Evolutionary conservation across 805 yeast genomes (phyloP), one percentile per base, ranked within the genome.

Genomic region (Cyberlindnera maritima): DNA sequence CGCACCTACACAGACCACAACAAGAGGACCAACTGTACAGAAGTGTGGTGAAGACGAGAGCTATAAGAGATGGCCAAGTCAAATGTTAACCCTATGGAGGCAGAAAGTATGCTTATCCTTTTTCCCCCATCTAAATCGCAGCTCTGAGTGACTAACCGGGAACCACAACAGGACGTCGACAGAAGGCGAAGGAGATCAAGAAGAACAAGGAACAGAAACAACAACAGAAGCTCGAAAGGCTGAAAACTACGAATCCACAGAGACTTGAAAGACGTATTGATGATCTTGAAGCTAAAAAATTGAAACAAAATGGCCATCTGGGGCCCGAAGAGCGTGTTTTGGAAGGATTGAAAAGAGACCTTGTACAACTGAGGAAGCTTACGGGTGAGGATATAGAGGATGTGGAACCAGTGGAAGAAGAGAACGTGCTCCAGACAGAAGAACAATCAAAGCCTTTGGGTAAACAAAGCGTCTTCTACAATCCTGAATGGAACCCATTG

Each of bases 401-500:
- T 17, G 29, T 21, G 3, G 40, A 11, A 15, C 21, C 32, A 37
- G 21, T 25, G 14, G 32, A 3, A 37, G 40, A 32, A 10, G 29
- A 26, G 1, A 26, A 25, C 28, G n/a, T n/a, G n/a, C n/a, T n/a
- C 25, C 25, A 9, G 25, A 21, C n/a, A 21, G 8, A 21, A 21
- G 25, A 21, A 9, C 25, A 5, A 21, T 21, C 25, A 21, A 28
- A 21, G 48, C 50, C 68, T 58, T 63, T 77, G 55, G 83, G 81
- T 2, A 57, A 54, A 25, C 64, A 70, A 33, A 80, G 87, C 8
- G 68, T 81, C 2, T 83, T 76, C 58, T 81, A 78, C 61, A 84
- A 83, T 54, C 81, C 83, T 4, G 87, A 83, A 50, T 73, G 85
- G 67, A 83, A 83, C 49, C 81, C 84, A 2, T 57, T 72, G 5